Evolutionary conservation across 2,329 filamentous ascomycete genomes (phyloP), one percentile per base, ranked within the genome.

Genomic region (Paracoccidioides brasiliensis): DNA sequence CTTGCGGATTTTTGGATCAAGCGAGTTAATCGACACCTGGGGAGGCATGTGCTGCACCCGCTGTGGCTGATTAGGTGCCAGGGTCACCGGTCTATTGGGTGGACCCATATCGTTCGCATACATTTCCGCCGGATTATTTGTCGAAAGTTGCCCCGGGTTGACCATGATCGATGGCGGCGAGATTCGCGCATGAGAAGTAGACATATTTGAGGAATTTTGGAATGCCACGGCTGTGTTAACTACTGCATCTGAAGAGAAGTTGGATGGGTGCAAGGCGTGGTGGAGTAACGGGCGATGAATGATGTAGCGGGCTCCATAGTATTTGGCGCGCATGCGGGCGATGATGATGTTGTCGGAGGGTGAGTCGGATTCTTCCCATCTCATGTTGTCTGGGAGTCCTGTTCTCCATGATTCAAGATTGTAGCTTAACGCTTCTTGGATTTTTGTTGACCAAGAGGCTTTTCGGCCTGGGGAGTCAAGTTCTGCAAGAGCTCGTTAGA

Each of bases 231-330:
- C 70, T 28, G 69, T 66, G 5, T 63, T 22, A 22, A 22, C 22
- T 22, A 22, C 61, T 14, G 64, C 56, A 3, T 56, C 59, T 10
- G 64, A 61, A 12, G 57, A 40, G 1, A 49, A 33, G 15, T 58
- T 66, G 63, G 52, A 70, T 12, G 74, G 72, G 53, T 83, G 78
- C 2, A 84, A 74, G 2, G 78, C 79, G 55, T 80, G 77, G 61
- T 81, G 79, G 22, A 85, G 70, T 57, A 91, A 89, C 0, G 88
- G 88, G 30, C 93, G 81, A 67, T 93, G 86, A 32, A 91, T 90
- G 66, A 97, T 90, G 59, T 94, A 90, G 60, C 86, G 81, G 0
- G 89, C 90, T 22, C 93, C 93, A 76, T 91, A 97, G 70, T 93
- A 97, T 69, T 98, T 97, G 12, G 88, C 93, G 44, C 91, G 84